Conservation (phyloP, 805 yeast species). For the Saccharomycopsis selenospora region DNA sequence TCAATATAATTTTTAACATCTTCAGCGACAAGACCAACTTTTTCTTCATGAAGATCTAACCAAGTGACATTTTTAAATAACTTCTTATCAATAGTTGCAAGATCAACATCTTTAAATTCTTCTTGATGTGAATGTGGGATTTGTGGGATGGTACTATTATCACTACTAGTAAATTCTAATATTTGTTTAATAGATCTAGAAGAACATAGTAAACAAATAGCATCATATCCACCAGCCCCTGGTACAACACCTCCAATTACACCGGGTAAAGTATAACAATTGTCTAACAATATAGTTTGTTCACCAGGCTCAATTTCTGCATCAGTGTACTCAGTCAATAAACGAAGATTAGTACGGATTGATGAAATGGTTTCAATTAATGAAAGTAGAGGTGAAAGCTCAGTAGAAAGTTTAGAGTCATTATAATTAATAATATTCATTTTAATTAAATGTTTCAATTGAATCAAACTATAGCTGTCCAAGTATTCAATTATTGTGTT, state of each 20-base stretch:
- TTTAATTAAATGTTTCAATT: conserved; percentile 20
- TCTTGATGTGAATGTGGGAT: conserved; percentile 15
- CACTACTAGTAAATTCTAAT: conserved; percentile 22
- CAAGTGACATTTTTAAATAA: conserved; percentile 48
- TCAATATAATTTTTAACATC: conserved; percentile 22
- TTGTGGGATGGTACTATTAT: not conserved
- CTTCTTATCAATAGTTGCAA: conserved; percentile 24
- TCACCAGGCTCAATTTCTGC: conserved; percentile 84
- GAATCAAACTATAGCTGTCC: conserved; percentile 19
- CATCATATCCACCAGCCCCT: conserved; percentile 98
- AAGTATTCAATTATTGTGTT: conserved; percentile 13
- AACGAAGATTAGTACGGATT: conserved; percentile 53
- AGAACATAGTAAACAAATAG: conserved; percentile 65
- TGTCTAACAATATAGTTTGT: conserved; percentile 66
- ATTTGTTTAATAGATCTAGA: conserved; percentile 36
- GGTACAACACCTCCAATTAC: conserved; percentile 96
- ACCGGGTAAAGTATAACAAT: conserved; percentile 52
- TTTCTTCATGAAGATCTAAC: conserved; percentile 61
- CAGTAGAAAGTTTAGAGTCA: conserved; percentile 16
- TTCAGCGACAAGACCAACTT: conserved; percentile 49
- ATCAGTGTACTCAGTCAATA: conserved; percentile 55
- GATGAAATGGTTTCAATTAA: conserved; percentile 36
- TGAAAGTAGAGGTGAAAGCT: conserved; percentile 26
- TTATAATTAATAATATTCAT: conserved; percentile 22
- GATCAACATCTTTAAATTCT: conserved; percentile 19